Conservation (phyloP, 2,329 filamentous ascomycete species). For the Botrytis cinerea region DNA sequence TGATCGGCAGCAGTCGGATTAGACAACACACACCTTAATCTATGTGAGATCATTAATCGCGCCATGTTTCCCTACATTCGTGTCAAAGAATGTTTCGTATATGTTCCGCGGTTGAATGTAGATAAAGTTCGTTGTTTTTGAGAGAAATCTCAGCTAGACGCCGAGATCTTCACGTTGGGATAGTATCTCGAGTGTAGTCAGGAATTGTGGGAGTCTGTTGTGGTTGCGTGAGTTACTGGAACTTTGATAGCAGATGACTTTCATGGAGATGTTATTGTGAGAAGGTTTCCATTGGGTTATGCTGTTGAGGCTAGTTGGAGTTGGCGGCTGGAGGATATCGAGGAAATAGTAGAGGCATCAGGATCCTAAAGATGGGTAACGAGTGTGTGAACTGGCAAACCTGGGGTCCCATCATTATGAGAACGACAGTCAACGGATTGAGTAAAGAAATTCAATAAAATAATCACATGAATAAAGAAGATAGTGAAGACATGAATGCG, state of each 20-base stretch:
- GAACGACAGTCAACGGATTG: fast-evolving
- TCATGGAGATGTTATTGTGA: not conserved
- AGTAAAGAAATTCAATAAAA: fast-evolving
- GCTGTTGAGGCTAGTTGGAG: too few relatives aligned
- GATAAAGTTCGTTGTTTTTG: slow-evolving; percentile 64
- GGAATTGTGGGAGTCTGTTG: not conserved
- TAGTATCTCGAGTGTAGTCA: slow-evolving; percentile 40
- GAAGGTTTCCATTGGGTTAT: not conserved
- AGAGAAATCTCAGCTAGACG: slow-evolving; percentile 60
- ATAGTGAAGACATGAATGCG: not conserved
- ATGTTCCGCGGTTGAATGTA: slow-evolving; percentile 64
- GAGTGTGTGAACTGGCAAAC: not conserved
- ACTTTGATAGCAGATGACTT: not conserved
- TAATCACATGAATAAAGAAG: not conserved
- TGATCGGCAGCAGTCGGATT: slow-evolving; percentile 69
- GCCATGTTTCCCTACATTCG: slow-evolving; percentile 46
- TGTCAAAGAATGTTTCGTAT: slow-evolving; percentile 56
- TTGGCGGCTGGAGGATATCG: not conserved
- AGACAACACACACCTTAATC: slow-evolving; percentile 72
- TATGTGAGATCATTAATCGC: slow-evolving; percentile 17
- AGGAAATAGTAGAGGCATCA: not conserved
- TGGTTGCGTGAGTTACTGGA: slow-evolving; percentile 23
- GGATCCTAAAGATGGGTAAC: not conserved
- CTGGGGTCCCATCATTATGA: too few relatives aligned
- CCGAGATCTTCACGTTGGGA: slow-evolving; percentile 62